phyloP scores from a whole-genome alignment of 352 stramenopile genomes.

The Globisporangium irregulare region DNA sequence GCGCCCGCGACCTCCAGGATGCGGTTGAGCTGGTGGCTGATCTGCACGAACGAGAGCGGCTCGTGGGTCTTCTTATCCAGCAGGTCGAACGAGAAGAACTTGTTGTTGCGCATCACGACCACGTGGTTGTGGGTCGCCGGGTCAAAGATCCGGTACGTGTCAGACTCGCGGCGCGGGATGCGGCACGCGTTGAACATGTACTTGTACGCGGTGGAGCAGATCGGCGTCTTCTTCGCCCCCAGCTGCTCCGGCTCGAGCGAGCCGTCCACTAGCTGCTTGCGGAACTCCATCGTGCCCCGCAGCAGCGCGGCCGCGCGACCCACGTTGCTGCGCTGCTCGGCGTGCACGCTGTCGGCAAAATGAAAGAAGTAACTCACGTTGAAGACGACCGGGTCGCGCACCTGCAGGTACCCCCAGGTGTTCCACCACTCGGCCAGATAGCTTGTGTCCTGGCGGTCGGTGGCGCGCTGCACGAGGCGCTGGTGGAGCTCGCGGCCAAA shows the following conservation, averaged over 20 bases:
- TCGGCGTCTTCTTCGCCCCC: conserved; percentile 84
- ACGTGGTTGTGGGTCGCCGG: conserved; percentile 81
- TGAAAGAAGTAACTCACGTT: conserved; percentile 92
- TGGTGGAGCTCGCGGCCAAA: conserved; percentile 79
- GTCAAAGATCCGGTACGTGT: conserved; percentile 91
- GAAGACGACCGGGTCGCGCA: conserved; percentile 80
- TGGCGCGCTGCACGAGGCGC: conserved; percentile 54
- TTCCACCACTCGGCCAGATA: conserved; percentile 83
- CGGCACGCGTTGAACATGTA: conserved; percentile 96
- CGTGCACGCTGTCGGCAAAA: conserved; percentile 63
- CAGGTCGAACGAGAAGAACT: conserved; percentile 67
- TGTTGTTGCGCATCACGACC: conserved; percentile 86
- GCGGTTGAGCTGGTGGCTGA: conserved; percentile 52
- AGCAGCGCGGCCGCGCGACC: conserved; percentile 82
- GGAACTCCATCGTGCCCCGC: conserved; percentile 86
- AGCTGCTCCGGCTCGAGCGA: conserved; percentile 86
- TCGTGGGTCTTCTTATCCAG: conserved; percentile 34
- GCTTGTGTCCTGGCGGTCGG: conserved; percentile 60
- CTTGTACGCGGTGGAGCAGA: conserved; percentile 92
- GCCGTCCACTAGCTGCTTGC: conserved; percentile 84
- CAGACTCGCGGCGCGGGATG: conserved; percentile 73
- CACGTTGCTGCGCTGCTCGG: conserved; percentile 56
- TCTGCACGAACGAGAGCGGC: conserved; percentile 53
- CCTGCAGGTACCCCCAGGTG: conserved; percentile 67
- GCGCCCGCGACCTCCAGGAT: conserved; percentile 45